A percentile compares a stretch with the other conserved stretches of the same genome.
These are phyloP conservation scores for Iris pallida DNA, from an alignment of 116 monocot genomes.

Conservation along the genomic window DNA sequence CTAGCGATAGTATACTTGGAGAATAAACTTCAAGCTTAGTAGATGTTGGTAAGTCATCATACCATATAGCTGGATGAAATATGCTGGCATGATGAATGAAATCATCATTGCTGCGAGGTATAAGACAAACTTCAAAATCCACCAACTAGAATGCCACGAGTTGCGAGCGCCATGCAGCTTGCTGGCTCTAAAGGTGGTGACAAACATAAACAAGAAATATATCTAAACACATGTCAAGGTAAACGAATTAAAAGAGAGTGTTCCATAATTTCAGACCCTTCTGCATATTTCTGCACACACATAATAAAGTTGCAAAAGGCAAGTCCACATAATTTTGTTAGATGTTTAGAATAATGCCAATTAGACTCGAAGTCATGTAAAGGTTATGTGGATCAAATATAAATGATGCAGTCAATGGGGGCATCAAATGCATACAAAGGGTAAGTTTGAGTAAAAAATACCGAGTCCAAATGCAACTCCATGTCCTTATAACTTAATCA, in stretches of 20 bases:
- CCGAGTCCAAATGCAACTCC: too few relatives aligned
- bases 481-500: too few relatives aligned
- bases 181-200: conserved; percentile 41
- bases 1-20: background rate
- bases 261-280: background rate
- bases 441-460: too few relatives aligned
- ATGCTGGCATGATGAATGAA: conserved; percentile 34
- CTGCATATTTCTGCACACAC: background rate
- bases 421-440: too few relatives aligned
- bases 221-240: conserved; percentile 45
- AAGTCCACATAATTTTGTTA: too few relatives aligned
- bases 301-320: background rate
- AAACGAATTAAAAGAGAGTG: background rate
- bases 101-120: conserved; percentile 33
- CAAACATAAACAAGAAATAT: conserved; percentile 56
- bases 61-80: conserved; percentile 52
- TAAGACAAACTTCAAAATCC: conserved; percentile 42
- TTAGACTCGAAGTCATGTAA: too few relatives aligned
- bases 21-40: background rate
- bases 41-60: conserved; percentile 7
- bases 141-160: conserved; percentile 68
- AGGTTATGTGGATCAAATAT: too few relatives aligned
- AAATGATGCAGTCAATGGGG: too few relatives aligned
- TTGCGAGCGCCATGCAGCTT: conserved; percentile 45
- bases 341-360: too few relatives aligned